phyloP scores from a whole-genome alignment of 1,284 basidiomycete species.

The Moesziomyces globuligerus region DNA sequence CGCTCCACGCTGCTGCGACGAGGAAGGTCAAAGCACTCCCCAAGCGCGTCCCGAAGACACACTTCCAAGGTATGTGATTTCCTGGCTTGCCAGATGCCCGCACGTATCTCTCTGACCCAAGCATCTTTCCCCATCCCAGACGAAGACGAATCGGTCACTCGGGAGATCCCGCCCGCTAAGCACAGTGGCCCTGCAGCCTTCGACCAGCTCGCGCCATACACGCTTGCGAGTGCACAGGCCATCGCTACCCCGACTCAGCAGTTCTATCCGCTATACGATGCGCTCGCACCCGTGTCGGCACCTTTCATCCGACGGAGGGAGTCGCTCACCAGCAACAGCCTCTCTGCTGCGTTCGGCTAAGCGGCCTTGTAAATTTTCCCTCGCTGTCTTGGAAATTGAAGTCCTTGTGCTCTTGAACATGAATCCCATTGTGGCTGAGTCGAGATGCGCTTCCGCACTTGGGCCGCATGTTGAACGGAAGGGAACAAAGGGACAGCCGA shows the following conservation, averaged over 20 bases:
- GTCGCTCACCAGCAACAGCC: conserved; percentile 25
- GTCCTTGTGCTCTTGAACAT: conserved; percentile 1
- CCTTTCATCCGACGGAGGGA: conserved; percentile 12
- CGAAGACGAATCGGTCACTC: not conserved
- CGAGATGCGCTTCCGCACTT: not conserved
- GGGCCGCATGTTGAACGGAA: not conserved
- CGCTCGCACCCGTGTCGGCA: conserved; percentile 18
- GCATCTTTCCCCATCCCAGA: not conserved
- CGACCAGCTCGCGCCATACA: not conserved
- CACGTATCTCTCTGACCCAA: not conserved
- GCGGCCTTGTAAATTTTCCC: conserved; percentile 2
- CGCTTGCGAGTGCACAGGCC: conserved; percentile 13
- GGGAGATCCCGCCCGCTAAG: not conserved
- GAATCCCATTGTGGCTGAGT: not conserved
- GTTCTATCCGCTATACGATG: conserved; percentile 20
- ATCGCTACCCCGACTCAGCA: conserved; percentile 1
- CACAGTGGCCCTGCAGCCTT: no score
- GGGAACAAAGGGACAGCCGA: not conserved
- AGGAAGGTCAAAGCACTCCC: conserved; percentile 32
- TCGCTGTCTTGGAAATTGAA: conserved; percentile 19
- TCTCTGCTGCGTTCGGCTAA: conserved; percentile 35
- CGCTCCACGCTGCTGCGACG: conserved; percentile 11
- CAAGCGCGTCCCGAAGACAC: conserved; percentile 15
- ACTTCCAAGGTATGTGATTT: conserved; percentile 10
- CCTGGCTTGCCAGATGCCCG: not conserved